A percentile compares a stretch with the other conserved stretches of the same genome.
phyloP scores from a whole-genome alignment of 2,329 filamentous ascomycete species.

The Penicillium griseofulvum region DNA sequence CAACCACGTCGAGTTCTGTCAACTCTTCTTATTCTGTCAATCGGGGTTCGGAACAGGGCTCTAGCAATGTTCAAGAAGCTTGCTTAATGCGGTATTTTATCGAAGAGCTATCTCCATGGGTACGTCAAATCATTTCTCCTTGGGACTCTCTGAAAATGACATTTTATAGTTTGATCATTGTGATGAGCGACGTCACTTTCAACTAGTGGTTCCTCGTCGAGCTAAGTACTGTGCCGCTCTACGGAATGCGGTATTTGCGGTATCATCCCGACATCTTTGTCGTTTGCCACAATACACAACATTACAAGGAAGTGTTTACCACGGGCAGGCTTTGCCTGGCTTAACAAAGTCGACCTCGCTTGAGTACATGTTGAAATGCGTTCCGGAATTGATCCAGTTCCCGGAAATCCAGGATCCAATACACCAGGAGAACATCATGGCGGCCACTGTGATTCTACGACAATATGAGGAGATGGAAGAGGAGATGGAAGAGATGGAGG shows the following conservation, averaged over 20 bases:
- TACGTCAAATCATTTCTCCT: constrained; percentile 8
- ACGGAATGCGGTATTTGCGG: constrained; percentile 25
- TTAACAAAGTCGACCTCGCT: constrained; percentile 19
- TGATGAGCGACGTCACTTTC: constrained; percentile 22
- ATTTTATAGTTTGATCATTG: no score
- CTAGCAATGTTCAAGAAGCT: constrained; percentile 15
- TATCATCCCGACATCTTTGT: constrained; percentile 21
- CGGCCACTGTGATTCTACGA: constrained; percentile 24
- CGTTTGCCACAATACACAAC: constrained; percentile 23
- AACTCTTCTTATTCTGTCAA: neutral
- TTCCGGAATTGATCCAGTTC: constrained; percentile 21
- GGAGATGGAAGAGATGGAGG: constrained; percentile 30
- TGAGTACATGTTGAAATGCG: constrained; percentile 25
- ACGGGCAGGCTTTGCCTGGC: constrained; percentile 13
- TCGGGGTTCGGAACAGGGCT: neutral
- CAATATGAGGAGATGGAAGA: constrained; percentile 30
- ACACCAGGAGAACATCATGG: constrained; percentile 27
- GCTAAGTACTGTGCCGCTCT: constrained; percentile 20
- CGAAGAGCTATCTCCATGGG: constrained; percentile 28
- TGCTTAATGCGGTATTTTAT: constrained; percentile 25
- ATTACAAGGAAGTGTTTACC: constrained; percentile 12
- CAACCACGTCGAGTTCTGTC: neutral
- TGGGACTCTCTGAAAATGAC: no score
- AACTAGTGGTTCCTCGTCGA: constrained; percentile 18
- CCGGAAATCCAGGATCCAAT: no score